Conservation (phyloP, 73 alveolate genomes). For the Paramecium tetraurelia region DNA sequence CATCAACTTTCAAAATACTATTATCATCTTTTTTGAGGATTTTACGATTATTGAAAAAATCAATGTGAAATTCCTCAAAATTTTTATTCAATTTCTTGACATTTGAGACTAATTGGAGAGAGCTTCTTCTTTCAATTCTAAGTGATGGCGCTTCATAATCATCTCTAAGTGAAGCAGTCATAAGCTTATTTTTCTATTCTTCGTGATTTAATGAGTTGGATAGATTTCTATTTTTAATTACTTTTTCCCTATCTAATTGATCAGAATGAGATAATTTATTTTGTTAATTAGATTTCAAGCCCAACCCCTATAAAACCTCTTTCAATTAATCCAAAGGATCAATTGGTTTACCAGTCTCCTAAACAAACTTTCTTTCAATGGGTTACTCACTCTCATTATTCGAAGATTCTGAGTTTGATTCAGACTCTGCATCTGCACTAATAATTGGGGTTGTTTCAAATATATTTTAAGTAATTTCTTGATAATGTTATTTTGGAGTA, state of each 20-base stretch:
- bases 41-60: background rate
- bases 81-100: background rate
- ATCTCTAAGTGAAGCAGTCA: background rate
- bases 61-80: background rate
- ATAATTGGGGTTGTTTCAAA: background rate
- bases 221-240: background rate
- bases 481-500: background rate
- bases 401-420: background rate
- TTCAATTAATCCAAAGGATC: background rate
- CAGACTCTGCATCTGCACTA: background rate
- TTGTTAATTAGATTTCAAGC: background rate
- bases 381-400: background rate
- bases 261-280: background rate
- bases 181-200: background rate
- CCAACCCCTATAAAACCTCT: background rate
- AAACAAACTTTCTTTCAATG: background rate
- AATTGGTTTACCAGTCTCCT: background rate
- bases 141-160: background rate
- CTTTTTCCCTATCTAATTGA: background rate
- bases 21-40: conserved; percentile 8
- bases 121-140: background rate
- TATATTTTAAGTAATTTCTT: background rate
- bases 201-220: background rate
- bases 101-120: background rate
- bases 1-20: conserved; percentile 23